A percentile compares a stretch with the other conserved stretches of the same genome.
Conservation (phyloP, 345 rosid species). For the Pistacia vera region DNA sequence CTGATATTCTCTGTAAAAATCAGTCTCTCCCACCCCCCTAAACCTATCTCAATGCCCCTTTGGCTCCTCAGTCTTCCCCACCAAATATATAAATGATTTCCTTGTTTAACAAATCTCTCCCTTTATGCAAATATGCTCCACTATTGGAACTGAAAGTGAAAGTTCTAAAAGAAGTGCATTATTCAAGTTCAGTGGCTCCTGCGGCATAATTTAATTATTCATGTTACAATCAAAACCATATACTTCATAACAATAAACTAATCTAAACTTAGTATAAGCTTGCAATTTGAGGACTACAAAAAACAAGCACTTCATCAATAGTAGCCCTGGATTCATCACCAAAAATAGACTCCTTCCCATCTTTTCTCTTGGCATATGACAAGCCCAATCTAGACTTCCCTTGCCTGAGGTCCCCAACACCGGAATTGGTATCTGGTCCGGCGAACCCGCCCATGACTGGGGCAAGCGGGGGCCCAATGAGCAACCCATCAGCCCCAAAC, state of each 20-base stretch:
- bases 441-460: constrained; percentile 88
- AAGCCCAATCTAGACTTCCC: constrained; percentile 83
- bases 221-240: no score
- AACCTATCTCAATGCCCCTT: not conserved
- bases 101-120: not conserved
- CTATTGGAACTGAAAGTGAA: constrained; percentile 9
- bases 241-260: no score
- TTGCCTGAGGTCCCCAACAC: constrained; percentile 74
- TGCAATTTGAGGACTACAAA: constrained; percentile 77
- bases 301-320: constrained; percentile 69
- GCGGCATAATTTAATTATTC: no score
- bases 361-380: constrained; percentile 79
- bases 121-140: constrained; percentile 20
- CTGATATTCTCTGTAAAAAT: constrained; percentile 9
- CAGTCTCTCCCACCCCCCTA: constrained; percentile 26
- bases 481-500: constrained; percentile 81
- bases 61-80: not conserved
- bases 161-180: not conserved
- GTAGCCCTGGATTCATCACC: constrained; percentile 58
- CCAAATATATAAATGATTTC: not conserved
- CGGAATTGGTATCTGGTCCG: constrained; percentile 78
- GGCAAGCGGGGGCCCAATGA: constrained; percentile 74
- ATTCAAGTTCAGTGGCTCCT: not conserved
- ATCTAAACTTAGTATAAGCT: constrained; percentile 47
- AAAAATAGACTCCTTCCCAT: constrained; percentile 73